Evolutionary conservation across 805 yeast species (phyloP).

Genomic region (Sugiyamaella qingdaonensis): DNA sequence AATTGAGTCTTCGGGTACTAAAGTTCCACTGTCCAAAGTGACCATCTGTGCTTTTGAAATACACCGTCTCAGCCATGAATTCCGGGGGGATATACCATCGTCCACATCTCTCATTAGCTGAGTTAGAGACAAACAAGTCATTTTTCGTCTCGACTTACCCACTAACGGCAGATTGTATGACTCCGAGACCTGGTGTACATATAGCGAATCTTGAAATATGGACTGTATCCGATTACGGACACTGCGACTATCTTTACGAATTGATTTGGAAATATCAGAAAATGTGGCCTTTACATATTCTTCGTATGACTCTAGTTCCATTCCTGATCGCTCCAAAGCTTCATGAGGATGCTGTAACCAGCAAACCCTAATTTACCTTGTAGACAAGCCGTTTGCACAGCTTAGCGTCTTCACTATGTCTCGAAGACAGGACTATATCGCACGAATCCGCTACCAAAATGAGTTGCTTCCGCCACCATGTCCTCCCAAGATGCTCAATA

Average conservation of each 20-base stretch:
- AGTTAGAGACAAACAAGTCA: conserved; percentile 35
- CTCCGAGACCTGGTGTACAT: conserved; percentile 41
- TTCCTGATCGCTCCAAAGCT: background rate
- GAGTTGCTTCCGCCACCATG: conserved; percentile 90
- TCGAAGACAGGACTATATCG: conserved; percentile 43
- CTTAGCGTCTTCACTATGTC: conserved; percentile 15
- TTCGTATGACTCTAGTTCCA: background rate
- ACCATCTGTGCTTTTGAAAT: conserved; percentile 91
- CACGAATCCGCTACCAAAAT: conserved; percentile 78
- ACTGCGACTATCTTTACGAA: conserved; percentile 49
- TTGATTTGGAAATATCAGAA: conserved; percentile 32
- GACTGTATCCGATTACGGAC: conserved; percentile 63
- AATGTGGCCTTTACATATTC: conserved; percentile 4
- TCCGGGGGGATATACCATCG: conserved; percentile 68
- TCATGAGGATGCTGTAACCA: too few species aligned
- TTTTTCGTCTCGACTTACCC: conserved; percentile 17
- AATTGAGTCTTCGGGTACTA: conserved; percentile 65
- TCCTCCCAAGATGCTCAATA: conserved; percentile 77
- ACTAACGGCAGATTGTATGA: conserved; percentile 34
- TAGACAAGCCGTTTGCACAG: too few species aligned
- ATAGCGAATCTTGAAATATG: conserved; percentile 58
- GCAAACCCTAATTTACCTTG: too few species aligned
- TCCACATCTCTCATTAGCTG: conserved; percentile 85
- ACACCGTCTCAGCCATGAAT: conserved; percentile 44
- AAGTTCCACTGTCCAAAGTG: conserved; percentile 80